Base-by-base conservation (phyloP, 1,284 basidiomycete genomes). In the Crucibulum parvulum region DNA sequence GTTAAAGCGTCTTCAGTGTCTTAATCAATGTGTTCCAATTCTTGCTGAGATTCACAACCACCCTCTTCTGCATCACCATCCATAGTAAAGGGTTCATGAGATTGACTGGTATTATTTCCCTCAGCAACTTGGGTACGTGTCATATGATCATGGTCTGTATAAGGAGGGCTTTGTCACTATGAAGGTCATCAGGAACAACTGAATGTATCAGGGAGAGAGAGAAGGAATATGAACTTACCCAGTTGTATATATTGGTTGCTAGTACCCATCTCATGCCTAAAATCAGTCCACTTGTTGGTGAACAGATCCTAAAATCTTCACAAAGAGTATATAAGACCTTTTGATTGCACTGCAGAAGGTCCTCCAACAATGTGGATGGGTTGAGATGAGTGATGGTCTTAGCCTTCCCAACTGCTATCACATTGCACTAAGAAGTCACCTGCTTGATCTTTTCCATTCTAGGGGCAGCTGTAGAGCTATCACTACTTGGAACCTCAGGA, bases 211-310 rank as follows among this genome's bases (percentile, higher is more conserved):
- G 37, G 51, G 5, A 15, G 6, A 45, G 24, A 52, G 35, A 15
- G 41, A 9, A 24, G 37, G 41, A 15, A 51, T n/a, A n/a, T n/a
- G n/a, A 16, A 59, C 64, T 39, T 31, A 70, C 67, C 67, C 67
- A 70, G 13, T 4, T 24, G 37, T 43, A 31, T 24, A 70, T 66
- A 45, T 62, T 64, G 31, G 38, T 51, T 16, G 65, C 67, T 18
- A 70, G 43, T 7, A 67, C 57, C 62, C 62, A 66, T 38, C 59
- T 57, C 16, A 58, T 68, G 6, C 69, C 69, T 35, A 62, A 43
- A 4, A 70, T 56, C 13, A 59, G 7, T 1, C 15, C 35, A n/a
- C 56, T 48, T 7, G 53, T 50, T n/a, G 13, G 11, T 0, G 51
- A 53, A 6, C 16, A 13, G 39, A 70, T 67, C 18, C 56, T 46